Base-by-base conservation (phyloP, 345 rosid species). In the Gossypium bickii region DNA sequence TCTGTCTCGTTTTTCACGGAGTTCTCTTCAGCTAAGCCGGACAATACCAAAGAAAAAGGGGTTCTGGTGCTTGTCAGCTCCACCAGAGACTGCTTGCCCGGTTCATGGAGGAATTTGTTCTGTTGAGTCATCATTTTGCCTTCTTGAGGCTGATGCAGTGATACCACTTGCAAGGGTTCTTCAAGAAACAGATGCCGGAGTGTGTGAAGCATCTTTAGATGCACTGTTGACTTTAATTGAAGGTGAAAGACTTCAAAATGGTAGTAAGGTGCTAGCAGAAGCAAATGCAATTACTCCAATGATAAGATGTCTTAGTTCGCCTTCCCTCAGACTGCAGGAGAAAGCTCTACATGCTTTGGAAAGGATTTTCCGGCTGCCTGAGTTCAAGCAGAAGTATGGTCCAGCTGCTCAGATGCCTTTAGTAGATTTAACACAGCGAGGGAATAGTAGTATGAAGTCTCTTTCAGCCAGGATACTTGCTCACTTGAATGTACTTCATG, bases 381-480 rank as follows among this genome's bases (percentile, higher is more conserved):
- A 88, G 80, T 77, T 80, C 75, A 86, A 82, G 77, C 84, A 67
- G 27, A 86, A 83, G 81, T 88, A 85, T 25, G 92, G 94, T 24
- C 59, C 76, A 24, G 77, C 89, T 44, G 94, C 92, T 17, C 92
- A 86, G 76, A 83, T 83, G 83, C 86, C 88, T 41, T 74, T 90
- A 48, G 89, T 90, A 51, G 92, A 90, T 76, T 78, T 90, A 71
- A 88, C 94, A 5, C 92, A 84, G 76, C 80, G 89, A n/a, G 94
- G 90, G 34, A 88, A 67, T 77, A 78, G 78, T 59, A 83, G 76
- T n/a, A 78, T 83, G 86, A 90, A 80, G 81, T 88, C 92, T 43
- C 83, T 88, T 71, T 78, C 94, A 1, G 94, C 94, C 66, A 82
- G 85, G 71, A 81, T 85, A 69, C 90, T 90, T 57, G 92, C 92